A percentile compares a stretch with the other conserved stretches of the same genome.
phyloP scores from a whole-genome alignment of 495 filamentous ascomycete genomes.

The Xylaria intraflava region DNA sequence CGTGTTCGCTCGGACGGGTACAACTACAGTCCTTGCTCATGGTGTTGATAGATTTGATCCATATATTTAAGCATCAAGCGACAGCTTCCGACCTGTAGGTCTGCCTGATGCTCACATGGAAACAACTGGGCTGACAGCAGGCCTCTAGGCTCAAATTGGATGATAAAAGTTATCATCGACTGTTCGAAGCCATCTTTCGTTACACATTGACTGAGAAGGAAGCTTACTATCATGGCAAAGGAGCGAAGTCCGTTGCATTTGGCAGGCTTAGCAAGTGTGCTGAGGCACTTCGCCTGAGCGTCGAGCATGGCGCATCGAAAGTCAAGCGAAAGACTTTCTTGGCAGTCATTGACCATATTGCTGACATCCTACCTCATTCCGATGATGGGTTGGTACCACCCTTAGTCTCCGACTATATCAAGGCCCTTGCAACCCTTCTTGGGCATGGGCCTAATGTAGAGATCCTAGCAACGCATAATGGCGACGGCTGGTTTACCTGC shows the following conservation, averaged over 20 bases:
- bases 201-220: constrained; percentile 61
- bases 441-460: constrained; percentile 70
- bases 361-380: constrained; percentile 58
- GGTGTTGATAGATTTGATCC: constrained; percentile 39
- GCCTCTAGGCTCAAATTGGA: constrained; percentile 31
- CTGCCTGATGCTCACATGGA: background rate
- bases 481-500: constrained; percentile 59
- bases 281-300: constrained; percentile 60
- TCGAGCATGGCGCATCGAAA: constrained; percentile 60
- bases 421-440: constrained; percentile 63
- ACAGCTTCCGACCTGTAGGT: constrained; percentile 52
- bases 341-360: constrained; percentile 73
- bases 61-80: constrained; percentile 56
- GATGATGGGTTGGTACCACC: constrained; percentile 62
- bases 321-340: constrained; percentile 70
- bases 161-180: constrained; percentile 71
- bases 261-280: constrained; percentile 63
- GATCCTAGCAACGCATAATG: constrained; percentile 48
- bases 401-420: constrained; percentile 72
- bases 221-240: constrained; percentile 49
- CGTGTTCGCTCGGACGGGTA: background rate
- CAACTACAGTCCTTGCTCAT: constrained; percentile 2
- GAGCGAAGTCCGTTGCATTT: constrained; percentile 42
- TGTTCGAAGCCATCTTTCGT: constrained; percentile 76
- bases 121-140: constrained; percentile 14